A percentile compares a stretch with the other conserved stretches of the same genome.
These are phyloP conservation scores for Knufia fluminis DNA, from an alignment of 2,329 filamentous ascomycete species.

Conservation along the genomic window DNA sequence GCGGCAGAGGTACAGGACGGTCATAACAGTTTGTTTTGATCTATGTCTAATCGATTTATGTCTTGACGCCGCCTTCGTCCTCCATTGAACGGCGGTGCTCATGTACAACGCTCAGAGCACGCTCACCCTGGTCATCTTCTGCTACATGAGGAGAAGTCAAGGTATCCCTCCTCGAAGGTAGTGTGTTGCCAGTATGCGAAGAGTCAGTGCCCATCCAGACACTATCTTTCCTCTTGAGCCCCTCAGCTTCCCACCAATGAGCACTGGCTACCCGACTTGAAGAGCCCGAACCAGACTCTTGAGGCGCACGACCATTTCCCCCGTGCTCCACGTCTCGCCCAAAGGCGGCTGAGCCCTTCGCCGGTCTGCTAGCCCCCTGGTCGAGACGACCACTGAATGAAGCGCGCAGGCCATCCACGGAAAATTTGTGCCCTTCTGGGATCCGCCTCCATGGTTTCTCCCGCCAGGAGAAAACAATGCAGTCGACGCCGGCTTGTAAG, in stretches of 20 bases:
- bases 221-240: slow-evolving; percentile 19
- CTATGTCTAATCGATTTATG: no score
- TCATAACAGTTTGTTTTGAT: no score
- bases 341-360: not conserved
- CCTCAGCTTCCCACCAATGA: slow-evolving; percentile 22
- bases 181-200: not conserved
- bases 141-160: not conserved
- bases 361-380: not conserved
- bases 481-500: slow-evolving; percentile 59
- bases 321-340: not conserved
- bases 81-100: no score
- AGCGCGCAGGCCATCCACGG: slow-evolving; percentile 4
- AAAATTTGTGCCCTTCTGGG: slow-evolving; percentile 12
- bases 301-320: not conserved
- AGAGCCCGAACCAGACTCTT: not conserved
- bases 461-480: slow-evolving; percentile 56
- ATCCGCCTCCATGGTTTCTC: slow-evolving; percentile 57
- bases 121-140: not conserved
- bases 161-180: not conserved
- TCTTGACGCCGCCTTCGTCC: no score
- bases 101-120: no score
- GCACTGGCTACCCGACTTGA: slow-evolving; percentile 6
- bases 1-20: no score
- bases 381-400: not conserved
- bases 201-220: slow-evolving; percentile 19